Base-by-base conservation (phyloP, 441 rosid species). In the Gossypium trilobum region DNA sequence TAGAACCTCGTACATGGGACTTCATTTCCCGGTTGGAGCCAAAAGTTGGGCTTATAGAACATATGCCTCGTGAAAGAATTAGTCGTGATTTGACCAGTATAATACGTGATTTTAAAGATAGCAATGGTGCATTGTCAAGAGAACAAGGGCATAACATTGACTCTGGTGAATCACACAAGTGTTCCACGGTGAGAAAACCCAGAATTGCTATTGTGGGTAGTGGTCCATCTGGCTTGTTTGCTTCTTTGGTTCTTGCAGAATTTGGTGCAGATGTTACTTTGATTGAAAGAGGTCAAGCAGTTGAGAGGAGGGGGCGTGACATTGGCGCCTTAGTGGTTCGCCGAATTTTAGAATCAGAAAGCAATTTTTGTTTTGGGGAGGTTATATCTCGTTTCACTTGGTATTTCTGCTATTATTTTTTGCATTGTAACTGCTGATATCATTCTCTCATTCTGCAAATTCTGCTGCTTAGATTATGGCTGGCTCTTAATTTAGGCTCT, bases 311-410 rank as follows among this genome's bases (percentile, higher is more conserved):
- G 73, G 99, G 99, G 1, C 88, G 89, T 71, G 99, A 94, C 78
- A 89, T 94, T 82, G 97, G 97, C 2, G 92, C 97, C 77, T 79
- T 90, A 71, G 80, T 87, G 33, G 94, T 92, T 79, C 94, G 94
- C 8, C 87, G 81, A 63, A 85, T 89, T 71, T 81, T 92, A 74
- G 91, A 90, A 71, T 72, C 79, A 73, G 97, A 94, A 76, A 94
- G 97, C 90, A 94, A 92, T 72, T 94, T 94, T 87, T 90, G 97
- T 90, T 92, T 86, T 78, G 99, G 99, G 78, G 99, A 94, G 99
- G 97, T 94, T 46, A 70, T 67, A 75, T 79, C 78, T 76, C 46
- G 48, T 72, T 74, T 78, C 82, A 78, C 75, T 84, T 85, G 76
- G 58, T 70, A 73, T 60, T 64, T 66, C 39, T 75, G 42, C 67